Base-by-base conservation (phyloP, 1,139 yeast genomes). In the Blastobotrys elegans region DNA sequence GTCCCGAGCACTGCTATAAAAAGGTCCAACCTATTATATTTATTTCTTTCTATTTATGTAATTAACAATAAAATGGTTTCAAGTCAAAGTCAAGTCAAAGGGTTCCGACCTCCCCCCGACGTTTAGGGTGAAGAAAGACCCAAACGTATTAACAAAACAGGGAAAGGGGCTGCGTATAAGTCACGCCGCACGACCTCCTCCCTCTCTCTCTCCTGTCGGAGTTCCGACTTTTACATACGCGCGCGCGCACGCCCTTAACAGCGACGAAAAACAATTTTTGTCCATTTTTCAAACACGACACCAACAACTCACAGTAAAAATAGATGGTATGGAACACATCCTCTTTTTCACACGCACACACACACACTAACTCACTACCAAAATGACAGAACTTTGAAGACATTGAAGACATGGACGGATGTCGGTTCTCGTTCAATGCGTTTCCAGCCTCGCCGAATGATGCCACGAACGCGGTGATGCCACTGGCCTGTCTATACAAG, bases 351-450 rank as follows among this genome's bases (percentile, higher is more conserved):
- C 4, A 20, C 16, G 5, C 18, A 35, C 16, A 21, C 5, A 20
- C 35, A 6, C 35, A 14, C n/a, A 14, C 16, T 7, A 8, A 14
- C 31, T 8, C 8, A 16, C n/a, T n/a, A n/a, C n/a, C n/a, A n/a
- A 6, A 24, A 37, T n/a, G 26, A 24, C 40, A 37, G 74, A 75
- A 73, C 54, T 80, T 80, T 59, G 84, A 80, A 54, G 69, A 72
- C 13, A 68, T 74, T 40, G 94, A 84, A 58, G 89, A 83, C 56
- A 59, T 60, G 13, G 86, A 84, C 53, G 90, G 90, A 4, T 77
- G 82, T 26, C 67, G 90, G 47, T 74, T 80, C 56, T 72, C 88
- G 2, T 82, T 88, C 83, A 82, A 80, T 58, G 70, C 74, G 32
- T 65, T 84, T 18, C 89, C 92, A 13, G 69, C 78, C 34, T 73